Conservation (phyloP, 2,329 filamentous ascomycete genomes). For the Xylaria digitata region DNA sequence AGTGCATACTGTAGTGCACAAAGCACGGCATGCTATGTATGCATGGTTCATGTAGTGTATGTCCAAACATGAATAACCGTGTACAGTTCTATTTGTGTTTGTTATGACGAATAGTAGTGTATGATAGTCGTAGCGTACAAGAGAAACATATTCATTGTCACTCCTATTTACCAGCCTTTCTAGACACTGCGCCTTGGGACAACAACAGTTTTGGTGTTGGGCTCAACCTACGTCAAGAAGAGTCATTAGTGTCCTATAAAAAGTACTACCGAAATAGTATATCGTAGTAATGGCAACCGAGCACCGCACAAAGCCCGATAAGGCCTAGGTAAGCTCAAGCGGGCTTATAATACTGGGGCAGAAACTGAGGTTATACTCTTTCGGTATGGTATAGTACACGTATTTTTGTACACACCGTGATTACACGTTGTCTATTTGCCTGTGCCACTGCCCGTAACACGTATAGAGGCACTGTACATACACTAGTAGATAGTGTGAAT, state of each 20-base stretch:
- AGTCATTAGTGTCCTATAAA: conserved; percentile 28
- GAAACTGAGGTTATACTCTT: not conserved
- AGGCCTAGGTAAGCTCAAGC: conserved; percentile 10
- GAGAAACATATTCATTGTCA: conserved; percentile 1
- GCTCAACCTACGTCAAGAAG: conserved; percentile 9
- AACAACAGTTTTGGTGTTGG: not conserved
- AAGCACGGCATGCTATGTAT: no score
- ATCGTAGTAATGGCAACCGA: conserved; percentile 3
- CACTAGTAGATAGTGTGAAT: not conserved
- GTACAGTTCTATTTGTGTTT: not conserved
- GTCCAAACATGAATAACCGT: not conserved
- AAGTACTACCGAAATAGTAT: not conserved
- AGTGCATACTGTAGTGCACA: no score
- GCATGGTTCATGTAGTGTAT: not conserved
- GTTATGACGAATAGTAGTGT: not conserved
- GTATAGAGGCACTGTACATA: not conserved
- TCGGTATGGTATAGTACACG: conserved; percentile 13
- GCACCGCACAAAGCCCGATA: conserved; percentile 8
- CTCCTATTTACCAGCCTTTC: not conserved
- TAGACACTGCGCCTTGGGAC: not conserved
- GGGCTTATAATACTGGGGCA: not conserved
- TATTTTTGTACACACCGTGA: conserved; percentile 12
- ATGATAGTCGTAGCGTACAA: not conserved
- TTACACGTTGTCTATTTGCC: conserved; percentile 10
- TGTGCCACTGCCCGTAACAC: conserved; percentile 19